Percentiles rank a stretch among this genome's conserved stretches.
Conservation (phyloP, 495 filamentous ascomycete species). For the Annulohypoxylon stygium region DNA sequence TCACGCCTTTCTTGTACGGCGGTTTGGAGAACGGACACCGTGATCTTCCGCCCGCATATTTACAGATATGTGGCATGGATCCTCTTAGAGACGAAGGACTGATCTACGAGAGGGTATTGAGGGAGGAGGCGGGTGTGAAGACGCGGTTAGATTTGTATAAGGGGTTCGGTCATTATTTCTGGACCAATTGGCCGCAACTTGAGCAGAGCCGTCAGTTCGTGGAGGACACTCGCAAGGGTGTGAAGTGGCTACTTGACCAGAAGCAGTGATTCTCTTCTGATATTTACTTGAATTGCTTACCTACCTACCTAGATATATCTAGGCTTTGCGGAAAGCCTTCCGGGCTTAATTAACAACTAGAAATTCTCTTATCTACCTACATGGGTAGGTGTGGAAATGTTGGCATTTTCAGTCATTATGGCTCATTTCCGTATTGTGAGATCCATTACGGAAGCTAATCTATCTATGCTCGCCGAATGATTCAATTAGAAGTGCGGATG, state of each 20-base stretch:
- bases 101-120: conserved; percentile 58
- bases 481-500: background rate
- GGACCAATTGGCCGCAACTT: conserved; percentile 51
- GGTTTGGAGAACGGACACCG: conserved; percentile 34
- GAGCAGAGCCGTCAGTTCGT: conserved; percentile 42
- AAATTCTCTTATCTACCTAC: background rate
- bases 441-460: background rate
- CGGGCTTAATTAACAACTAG: background rate
- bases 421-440: background rate
- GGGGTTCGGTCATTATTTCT: conserved; percentile 62
- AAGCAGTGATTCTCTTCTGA: conserved; percentile 12
- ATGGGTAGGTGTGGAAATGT: background rate
- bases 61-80: conserved; percentile 58
- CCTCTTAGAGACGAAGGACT: conserved; percentile 58
- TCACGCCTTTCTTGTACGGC: conserved; percentile 42
- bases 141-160: conserved; percentile 57
- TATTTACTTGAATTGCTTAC: background rate
- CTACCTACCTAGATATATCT: too few species aligned
- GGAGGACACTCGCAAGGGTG: conserved; percentile 42
- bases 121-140: conserved; percentile 51
- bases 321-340: background rate
- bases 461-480: background rate
- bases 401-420: background rate
- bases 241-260: conserved; percentile 45
- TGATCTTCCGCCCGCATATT: conserved; percentile 51